Evolutionary conservation across 2,329 filamentous ascomycete species (phyloP), one percentile per base, ranked within the genome.

Genomic region (Xylogone sp.): DNA sequence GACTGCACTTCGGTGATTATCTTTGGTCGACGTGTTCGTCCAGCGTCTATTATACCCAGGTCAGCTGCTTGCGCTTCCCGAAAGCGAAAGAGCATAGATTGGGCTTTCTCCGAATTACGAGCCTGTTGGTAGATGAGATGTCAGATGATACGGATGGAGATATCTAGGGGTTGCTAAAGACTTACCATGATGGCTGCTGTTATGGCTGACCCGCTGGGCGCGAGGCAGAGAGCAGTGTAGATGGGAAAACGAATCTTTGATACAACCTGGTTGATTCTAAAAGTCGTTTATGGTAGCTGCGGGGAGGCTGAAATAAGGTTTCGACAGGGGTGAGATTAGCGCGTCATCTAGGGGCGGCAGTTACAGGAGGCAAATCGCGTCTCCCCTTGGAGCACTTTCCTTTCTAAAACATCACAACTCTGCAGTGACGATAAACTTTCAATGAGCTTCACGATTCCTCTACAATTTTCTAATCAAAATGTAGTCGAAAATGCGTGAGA

Each of bases 1-100:
- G 84, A 81, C 57, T 87, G 86, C 61, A 97, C 85, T 62, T 90
- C 84, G 44, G 90, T 95, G 69, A 97, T 97, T 58, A 87, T 82
- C 71, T 93, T 95, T 48, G 94, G 94, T 2, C 94, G 90, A 10
- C 92, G 89, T 8, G 90, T 87, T 56, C 92, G 89, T 53, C 90
- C 88, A 22, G 88, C 88, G 76, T 97, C 93, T 72, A 99, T 89
- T 71, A 97, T 97, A 66, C 93, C 93, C 45, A 97, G 82, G 74
- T 97, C 92, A 58, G 91, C 90, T 59, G 93, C 93, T 82, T 97
- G 94, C 63, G 93, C 89, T 67, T 96, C 94, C 70, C 94, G 90
- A 79, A 99, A 99, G 79, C 94, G 93, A 77, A 97, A 99, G 71
- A 99, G 93, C 93, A 99, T 99, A 45, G 92, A 97, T 78, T 99